Conservation (phyloP, 73 alveolate species). For the Breviolum minutum region DNA sequence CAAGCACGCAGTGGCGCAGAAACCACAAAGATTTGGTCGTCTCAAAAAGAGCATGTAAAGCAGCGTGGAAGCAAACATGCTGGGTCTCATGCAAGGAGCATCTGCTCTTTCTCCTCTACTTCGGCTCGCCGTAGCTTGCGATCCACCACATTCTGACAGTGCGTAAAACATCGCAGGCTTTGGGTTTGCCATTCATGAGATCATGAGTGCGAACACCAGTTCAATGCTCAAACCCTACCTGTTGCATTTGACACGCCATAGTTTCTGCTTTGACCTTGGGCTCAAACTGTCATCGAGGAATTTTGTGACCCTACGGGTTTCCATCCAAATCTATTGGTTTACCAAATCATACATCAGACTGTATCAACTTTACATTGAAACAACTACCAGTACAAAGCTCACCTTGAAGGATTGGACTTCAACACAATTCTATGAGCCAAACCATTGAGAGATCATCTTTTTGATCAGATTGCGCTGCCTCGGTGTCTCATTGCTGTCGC, state of each 20-base stretch:
- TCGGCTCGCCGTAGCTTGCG: conserved; percentile 73
- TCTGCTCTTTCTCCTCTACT: conserved; percentile 81
- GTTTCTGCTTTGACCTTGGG: conserved; percentile 70
- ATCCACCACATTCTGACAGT: conserved; percentile 63
- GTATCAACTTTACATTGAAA: no score
- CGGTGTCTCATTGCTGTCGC: not conserved
- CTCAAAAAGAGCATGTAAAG: not conserved
- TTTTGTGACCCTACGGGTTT: not conserved
- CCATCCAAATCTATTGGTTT: no score
- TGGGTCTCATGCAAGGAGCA: conserved; percentile 32
- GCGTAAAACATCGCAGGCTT: not conserved
- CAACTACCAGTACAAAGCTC: not conserved
- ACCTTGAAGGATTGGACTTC: not conserved
- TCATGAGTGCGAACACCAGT: not conserved
- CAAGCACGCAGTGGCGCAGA: not conserved
- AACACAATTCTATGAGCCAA: not conserved
- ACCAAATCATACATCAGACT: not conserved
- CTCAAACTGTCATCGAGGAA: not conserved
- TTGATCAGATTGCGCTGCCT: conserved; percentile 78
- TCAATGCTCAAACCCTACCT: not conserved
- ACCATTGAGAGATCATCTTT: conserved; percentile 69
- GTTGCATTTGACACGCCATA: conserved; percentile 80
- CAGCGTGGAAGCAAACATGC: not conserved
- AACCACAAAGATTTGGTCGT: not conserved
- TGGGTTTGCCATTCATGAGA: no score